Conservation (phyloP, 768 basidiomycete species). For the Filobasidium wieringae region DNA sequence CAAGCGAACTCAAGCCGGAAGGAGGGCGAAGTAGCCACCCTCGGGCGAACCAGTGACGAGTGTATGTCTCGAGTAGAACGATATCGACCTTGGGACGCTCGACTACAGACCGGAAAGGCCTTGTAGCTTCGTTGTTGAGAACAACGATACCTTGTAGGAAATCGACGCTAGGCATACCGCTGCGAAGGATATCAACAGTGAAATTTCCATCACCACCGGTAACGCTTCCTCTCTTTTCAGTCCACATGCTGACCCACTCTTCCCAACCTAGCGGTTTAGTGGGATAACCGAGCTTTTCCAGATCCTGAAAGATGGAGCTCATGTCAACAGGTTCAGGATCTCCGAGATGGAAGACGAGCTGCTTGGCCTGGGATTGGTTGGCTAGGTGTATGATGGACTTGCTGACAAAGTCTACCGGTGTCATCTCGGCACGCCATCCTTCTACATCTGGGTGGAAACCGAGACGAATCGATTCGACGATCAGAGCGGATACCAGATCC, state of each 20-base stretch:
- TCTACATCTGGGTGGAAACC: constrained; percentile 13
- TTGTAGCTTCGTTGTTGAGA: constrained; percentile 13
- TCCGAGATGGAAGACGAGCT: constrained; percentile 14
- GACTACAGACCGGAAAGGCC: constrained; percentile 7
- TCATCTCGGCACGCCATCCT: constrained; percentile 13
- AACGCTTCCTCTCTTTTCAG: constrained; percentile 6
- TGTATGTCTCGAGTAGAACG: constrained; percentile 14
- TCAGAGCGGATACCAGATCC: constrained; percentile 13
- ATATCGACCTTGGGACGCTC: constrained; percentile 9
- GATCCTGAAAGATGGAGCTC: constrained; percentile 7
- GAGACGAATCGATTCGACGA: constrained; percentile 15
- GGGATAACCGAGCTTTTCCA: constrained; percentile 12
- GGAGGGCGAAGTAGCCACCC: constrained; percentile 14
- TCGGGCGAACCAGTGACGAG: constrained; percentile 12
- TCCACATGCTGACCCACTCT: constrained; percentile 15
- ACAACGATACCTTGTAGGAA: constrained; percentile 10
- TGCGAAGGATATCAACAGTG: constrained; percentile 14
- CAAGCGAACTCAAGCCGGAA: constrained; percentile 28
- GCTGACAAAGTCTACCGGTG: constrained; percentile 13
- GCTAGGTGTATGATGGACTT: constrained; percentile 14
- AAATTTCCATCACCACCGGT: constrained; percentile 11
- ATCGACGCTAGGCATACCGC: constrained; percentile 16
- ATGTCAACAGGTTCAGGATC: constrained; percentile 11
- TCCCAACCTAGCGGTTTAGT: constrained; percentile 10
- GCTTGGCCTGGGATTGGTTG: constrained; percentile 13